A percentile compares a stretch with the other conserved stretches of the same genome.
Evolutionary conservation across 179 eudicot genomes (phyloP).

Genomic region (Silene coronaria): DNA sequence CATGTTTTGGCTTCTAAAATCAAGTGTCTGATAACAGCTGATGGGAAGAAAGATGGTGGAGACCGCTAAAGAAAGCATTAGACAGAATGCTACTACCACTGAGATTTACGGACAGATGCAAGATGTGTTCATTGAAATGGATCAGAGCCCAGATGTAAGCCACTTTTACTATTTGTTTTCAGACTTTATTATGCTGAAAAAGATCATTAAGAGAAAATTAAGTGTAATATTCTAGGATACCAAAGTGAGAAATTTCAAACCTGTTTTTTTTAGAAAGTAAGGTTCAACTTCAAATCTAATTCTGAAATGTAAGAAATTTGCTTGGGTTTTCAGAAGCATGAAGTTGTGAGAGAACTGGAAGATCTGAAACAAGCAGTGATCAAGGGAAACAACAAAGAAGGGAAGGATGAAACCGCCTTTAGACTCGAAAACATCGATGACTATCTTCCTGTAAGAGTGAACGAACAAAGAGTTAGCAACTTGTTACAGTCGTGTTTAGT

Average conservation of each 20-base stretch:
- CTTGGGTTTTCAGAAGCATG: slow-evolving; percentile 32
- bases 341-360: slow-evolving; percentile 45
- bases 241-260: too few relatives aligned
- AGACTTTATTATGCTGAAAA: too few relatives aligned
- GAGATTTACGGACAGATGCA: slow-evolving; percentile 69
- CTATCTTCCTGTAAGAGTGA: slow-evolving; percentile 64
- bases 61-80: slow-evolving; percentile 59
- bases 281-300: neutral
- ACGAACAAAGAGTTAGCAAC: slow-evolving; percentile 76
- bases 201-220: too few relatives aligned
- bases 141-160: slow-evolving; percentile 50
- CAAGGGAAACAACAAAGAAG: slow-evolving; percentile 34
- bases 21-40: slow-evolving; percentile 30
- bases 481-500: slow-evolving; percentile 61
- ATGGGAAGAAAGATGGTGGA: slow-evolving; percentile 59
- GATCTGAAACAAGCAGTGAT: slow-evolving; percentile 56
- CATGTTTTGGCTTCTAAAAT: slow-evolving; percentile 12
- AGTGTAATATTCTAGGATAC: too few relatives aligned
- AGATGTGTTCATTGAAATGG: slow-evolving; percentile 67
- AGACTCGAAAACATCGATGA: slow-evolving; percentile 57
- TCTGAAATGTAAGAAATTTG: neutral
- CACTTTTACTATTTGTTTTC: neutral
- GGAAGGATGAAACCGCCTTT: slow-evolving; percentile 28
- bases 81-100: slow-evolving; percentile 38
- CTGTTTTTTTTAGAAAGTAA: too few relatives aligned